Base-by-base conservation (phyloP, 805 yeast genomes). In the Hyphopichia homilentoma region DNA sequence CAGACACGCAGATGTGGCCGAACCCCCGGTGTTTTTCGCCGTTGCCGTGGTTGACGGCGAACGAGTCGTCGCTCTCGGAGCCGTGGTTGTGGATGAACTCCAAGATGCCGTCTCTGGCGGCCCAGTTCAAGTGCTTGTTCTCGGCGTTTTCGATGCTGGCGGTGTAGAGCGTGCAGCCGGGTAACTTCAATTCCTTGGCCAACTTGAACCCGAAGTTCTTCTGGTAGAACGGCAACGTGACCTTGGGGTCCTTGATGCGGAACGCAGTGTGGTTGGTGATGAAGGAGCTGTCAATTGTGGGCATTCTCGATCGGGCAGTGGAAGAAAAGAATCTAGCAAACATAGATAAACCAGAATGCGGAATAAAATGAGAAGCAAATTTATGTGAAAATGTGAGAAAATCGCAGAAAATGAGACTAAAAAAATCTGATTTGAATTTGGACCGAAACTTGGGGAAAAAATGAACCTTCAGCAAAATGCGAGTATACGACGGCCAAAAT, bases 1-100 rank as follows among this genome's bases (percentile, higher is more conserved):
- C 96, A 2, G 95, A 72, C 44, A 90, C 63, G 60, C 96, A 87
- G 38, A 88, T 79, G 61, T 90, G 98, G 15, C 98, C 98, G 52
- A 89, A 90, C 0, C 98, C 97, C 44, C 90, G 75, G 56, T 77
- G 68, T 24, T 94, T 90, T 33, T 81, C 87, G 6, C 70, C 77
- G 55, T 93, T 90, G 38, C 98, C 98, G 52, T 81, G 83, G 62
- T 76, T 82, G 30, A 82, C 58, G 38, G 59, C 68, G 61, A 68
- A 87, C 6, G 61, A 55, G 2, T 67, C 59, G 43, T 78, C 80
- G 36, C 57, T 58, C 59, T 83, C 84, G 29, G 80, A 68, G 7
- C 90, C 93, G 62, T 84, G 79, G 50, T 81, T 75, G 61, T 87
- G 94, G 42, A 88, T 77, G 49, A 90, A 71, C 58, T 88, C 97